Evolutionary conservation across 2,329 filamentous ascomycete genomes (phyloP), one percentile per base, ranked within the genome.

Genomic region (Ophiocordyceps unilateralis): DNA sequence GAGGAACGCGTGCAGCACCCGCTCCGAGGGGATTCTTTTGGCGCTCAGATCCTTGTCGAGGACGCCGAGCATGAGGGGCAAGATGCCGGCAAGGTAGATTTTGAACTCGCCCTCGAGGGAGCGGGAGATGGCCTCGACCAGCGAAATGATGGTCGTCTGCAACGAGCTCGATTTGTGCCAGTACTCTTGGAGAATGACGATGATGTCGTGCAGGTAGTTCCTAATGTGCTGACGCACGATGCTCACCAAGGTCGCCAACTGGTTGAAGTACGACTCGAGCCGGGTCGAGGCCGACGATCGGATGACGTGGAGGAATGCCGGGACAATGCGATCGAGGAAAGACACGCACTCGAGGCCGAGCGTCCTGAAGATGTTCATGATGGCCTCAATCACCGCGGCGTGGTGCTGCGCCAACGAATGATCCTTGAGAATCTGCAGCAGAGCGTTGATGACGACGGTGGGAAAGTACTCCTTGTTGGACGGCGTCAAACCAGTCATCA

Each of bases 391-490:
- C 14, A 96, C 89, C 11, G 82, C 78, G 4, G 87, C 89, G 55
- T 98, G 93, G 53, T 94, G 89, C 54, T 93, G 84, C 12, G 81
- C 76, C 5, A 98, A 69, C 0, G 91, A 96, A 22, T 80, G 78
- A 52, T 98, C 91, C 54, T 89, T 93, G 30, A 98, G 65, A 50
- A 98, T 88, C 44, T 87, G 81, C 54, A 98, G 78, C 11, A 98
- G 72, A 2, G 91, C 93, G 54, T 94, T 94, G 57, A 98, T 95
- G 40, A 95, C 91, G 17, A 98, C 87, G 0, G 91, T 98, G 1
- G 91, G 91, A 56, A 94, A 98, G 61, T 98, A 98, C 54, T 98
- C 91, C 56, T 98, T 94, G 55, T 85, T 94, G 0, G 89, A 96
- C 0, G 91, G 93, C 1, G 88, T 96, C 36, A 95, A 70, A 14